Evolutionary conservation across 345 rosid genomes (phyloP).

Genomic region (Acer negundo): DNA sequence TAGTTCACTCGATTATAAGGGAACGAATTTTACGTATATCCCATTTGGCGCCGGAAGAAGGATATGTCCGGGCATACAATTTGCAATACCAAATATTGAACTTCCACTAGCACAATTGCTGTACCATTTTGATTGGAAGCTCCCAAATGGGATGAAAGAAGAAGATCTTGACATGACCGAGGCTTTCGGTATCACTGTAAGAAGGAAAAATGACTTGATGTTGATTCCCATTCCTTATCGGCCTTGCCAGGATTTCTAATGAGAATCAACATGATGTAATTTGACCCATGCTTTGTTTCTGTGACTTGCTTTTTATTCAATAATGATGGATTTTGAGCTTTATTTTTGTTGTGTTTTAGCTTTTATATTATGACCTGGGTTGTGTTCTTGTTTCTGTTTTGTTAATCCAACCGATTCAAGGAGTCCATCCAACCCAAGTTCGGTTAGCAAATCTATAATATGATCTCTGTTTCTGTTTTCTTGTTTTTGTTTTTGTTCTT

Average conservation of each 20-base stretch:
- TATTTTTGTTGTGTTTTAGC: too few relatives aligned
- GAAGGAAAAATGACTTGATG: conserved; percentile 9
- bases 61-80: conserved; percentile 20
- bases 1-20: conserved; percentile 15
- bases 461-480: too few relatives aligned
- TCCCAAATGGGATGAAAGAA: conserved; percentile 5
- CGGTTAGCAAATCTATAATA: too few relatives aligned
- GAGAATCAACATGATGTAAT: not conserved
- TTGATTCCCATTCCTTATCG: not conserved
- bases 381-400: too few relatives aligned
- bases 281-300: too few relatives aligned
- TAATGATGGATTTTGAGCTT: too few relatives aligned
- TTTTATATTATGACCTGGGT: too few relatives aligned
- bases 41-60: conserved; percentile 30
- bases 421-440: too few relatives aligned
- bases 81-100: conserved; percentile 17
- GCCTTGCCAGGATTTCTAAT: not conserved
- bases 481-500: too few relatives aligned
- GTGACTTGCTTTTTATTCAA: too few relatives aligned
- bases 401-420: too few relatives aligned
- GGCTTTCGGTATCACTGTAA: not conserved
- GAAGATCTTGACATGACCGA: conserved; percentile 23
- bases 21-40: conserved; percentile 12
- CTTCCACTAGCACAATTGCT: conserved; percentile 21
- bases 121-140: conserved; percentile 29